These are phyloP conservation scores for Ustilago vetiveriae DNA, from an alignment of 1,284 basidiomycete species.

Conservation along the genomic window DNA sequence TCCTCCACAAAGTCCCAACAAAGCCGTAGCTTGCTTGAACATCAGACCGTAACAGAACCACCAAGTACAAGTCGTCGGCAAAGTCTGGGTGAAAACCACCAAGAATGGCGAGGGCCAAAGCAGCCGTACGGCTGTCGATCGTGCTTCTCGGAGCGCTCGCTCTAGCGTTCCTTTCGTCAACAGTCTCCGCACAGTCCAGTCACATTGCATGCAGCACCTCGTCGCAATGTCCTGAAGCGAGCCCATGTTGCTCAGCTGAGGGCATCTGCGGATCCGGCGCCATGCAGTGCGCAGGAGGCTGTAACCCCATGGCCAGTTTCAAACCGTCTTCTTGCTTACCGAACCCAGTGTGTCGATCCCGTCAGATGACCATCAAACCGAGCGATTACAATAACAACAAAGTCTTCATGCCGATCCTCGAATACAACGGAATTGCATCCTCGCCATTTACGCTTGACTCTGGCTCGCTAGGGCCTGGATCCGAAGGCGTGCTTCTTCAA, in stretches of 20 bases:
- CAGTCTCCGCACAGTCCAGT: constrained; percentile 13
- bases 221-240: constrained; percentile 39
- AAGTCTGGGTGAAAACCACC: not conserved
- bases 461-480: constrained; percentile 54
- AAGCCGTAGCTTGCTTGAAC: too few relatives aligned
- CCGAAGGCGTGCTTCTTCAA: constrained; percentile 58
- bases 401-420: constrained; percentile 55
- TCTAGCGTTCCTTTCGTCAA: not conserved
- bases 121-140: not conserved
- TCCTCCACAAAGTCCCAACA: too few relatives aligned
- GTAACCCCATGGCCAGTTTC: constrained; percentile 53
- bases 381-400: constrained; percentile 47
- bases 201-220: constrained; percentile 28
- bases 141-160: constrained; percentile 1
- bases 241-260: constrained; percentile 55
- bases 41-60: too few relatives aligned
- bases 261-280: constrained; percentile 58
- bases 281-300: constrained; percentile 61
- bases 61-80: too few relatives aligned
- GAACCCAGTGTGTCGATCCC: constrained; percentile 54
- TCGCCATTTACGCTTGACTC: constrained; percentile 58
- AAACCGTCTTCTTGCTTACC: constrained; percentile 53
- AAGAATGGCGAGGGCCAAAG: constrained; percentile 1
- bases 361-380: constrained; percentile 43
- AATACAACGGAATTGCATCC: constrained; percentile 56